Evolutionary conservation across 495 filamentous ascomycete genomes (phyloP), one percentile per base, ranked within the genome.

Genomic region (Pyronema domesticum): DNA sequence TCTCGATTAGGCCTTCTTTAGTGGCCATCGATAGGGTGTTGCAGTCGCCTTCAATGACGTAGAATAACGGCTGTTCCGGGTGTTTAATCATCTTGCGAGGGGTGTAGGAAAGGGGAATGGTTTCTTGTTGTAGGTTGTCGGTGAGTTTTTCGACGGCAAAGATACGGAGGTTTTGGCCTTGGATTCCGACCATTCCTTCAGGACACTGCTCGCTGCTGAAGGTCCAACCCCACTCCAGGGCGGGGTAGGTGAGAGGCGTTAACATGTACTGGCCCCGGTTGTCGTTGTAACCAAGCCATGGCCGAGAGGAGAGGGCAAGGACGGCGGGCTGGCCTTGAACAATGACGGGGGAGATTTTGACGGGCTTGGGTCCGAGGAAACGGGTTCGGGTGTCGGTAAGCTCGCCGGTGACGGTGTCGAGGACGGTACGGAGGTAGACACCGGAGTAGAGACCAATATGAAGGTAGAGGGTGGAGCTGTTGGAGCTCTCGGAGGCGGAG

Each of bases 391-490:
- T 95, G 66, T 95, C 91, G 1, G 87, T 89, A 23, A 96, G 72
- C 62, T 95, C 91, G 47, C 93, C 93, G 0, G 88, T 95, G 10
- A 89, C 74, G 59, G 95, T 94, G 63, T 96, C 93, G 30, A 99
- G 69, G 14, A 94, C 84, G 0, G 93, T 94, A 39, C 93, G 77
- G 17, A 99, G 74, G 65, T 99, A 99, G 5, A 96, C 86, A 15
- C 93, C 93, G 13, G 87, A 94, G 65, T 89, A 83, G 14, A 99
- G 76, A 42, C 93, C 93, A 51, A 99, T 95, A 59, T 99, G 93
- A 14, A 96, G 73, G 64, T 91, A 95, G 3, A 91, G 72, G 2
- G 88, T 93, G 7, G 77, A 82, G 18, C 86, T 86, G 19, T 75
- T 78, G 1, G 77, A 79, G 37, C 75, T 79, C n/a, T 62, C 59